These are phyloP conservation scores for Penicillium aurantiogriseum DNA, from an alignment of 2,329 filamentous ascomycete genomes.

Conservation along the genomic window DNA sequence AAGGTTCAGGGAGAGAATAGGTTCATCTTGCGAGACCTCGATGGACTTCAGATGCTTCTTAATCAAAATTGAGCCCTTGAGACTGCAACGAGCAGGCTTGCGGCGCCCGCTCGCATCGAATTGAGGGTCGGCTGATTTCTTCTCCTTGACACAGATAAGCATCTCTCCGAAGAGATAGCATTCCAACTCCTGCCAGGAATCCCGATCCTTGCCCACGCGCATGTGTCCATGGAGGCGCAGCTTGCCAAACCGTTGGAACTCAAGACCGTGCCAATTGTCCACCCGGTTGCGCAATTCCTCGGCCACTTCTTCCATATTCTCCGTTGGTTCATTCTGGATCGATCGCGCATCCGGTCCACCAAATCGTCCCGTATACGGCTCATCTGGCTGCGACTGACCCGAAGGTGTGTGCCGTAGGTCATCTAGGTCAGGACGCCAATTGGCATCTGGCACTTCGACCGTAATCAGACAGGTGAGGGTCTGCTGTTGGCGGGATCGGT, in stretches of 20 bases:
- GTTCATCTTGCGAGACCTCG: slow-evolving; percentile 69
- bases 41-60: slow-evolving; percentile 96
- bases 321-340: slow-evolving; percentile 70
- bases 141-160: slow-evolving; percentile 99
- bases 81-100: slow-evolving; percentile 73
- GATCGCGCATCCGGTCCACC: slow-evolving; percentile 55
- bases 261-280: slow-evolving; percentile 96
- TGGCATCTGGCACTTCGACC: slow-evolving; percentile 87
- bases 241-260: slow-evolving; percentile 90
- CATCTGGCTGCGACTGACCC: slow-evolving; percentile 50
- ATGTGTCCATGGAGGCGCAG: slow-evolving; percentile 85
- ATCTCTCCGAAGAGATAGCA: slow-evolving; percentile 98
- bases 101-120: slow-evolving; percentile 63
- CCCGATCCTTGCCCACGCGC: slow-evolving; percentile 90
- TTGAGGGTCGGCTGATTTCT: slow-evolving; percentile 64
- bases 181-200: slow-evolving; percentile 96
- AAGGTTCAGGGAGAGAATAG: slow-evolving; percentile 81
- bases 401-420: slow-evolving; percentile 62
- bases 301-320: slow-evolving; percentile 78
- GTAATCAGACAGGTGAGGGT: slow-evolving; percentile 91
- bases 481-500: slow-evolving; percentile 86
- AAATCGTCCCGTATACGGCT: slow-evolving; percentile 52
- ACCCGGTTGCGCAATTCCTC: slow-evolving; percentile 83
- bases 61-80: slow-evolving; percentile 97
- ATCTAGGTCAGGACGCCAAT: slow-evolving; percentile 83